Percentiles rank a stretch among this genome's conserved stretches.
phyloP scores from a whole-genome alignment of 352 stramenopile genomes.

The Lagenidium giganteum region DNA sequence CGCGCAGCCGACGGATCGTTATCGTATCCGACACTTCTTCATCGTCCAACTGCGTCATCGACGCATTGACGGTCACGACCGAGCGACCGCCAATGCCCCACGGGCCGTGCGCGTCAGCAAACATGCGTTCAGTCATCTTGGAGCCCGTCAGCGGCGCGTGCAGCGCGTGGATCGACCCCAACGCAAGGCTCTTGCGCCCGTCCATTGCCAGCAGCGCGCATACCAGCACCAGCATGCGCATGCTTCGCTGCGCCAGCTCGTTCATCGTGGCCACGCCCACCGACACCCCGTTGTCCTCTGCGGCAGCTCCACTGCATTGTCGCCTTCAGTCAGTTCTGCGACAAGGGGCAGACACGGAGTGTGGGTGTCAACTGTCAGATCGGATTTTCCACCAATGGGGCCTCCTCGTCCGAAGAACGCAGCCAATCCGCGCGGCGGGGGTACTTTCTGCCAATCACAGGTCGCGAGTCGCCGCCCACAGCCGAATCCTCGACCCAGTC shows the following conservation, averaged over 20 bases:
- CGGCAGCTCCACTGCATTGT: constrained; percentile 1
- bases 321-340: no score
- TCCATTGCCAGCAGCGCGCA: constrained; percentile 20
- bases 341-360: no score
- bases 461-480: no score
- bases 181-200: constrained; percentile 20
- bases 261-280: no score
- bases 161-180: constrained; percentile 56
- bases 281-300: no score
- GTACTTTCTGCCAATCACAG: constrained; percentile 10
- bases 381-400: constrained; percentile 20
- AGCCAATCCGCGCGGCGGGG: no score
- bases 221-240: constrained; percentile 9
- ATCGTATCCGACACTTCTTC: constrained; percentile 63
- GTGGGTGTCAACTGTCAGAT: no score
- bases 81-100: constrained; percentile 42
- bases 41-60: constrained; percentile 36
- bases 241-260: no score
- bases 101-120: constrained; percentile 53
- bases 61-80: constrained; percentile 41
- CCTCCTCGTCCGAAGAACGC: no score
- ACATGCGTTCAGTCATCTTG: constrained; percentile 77
- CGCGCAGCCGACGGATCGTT: constrained; percentile 53
- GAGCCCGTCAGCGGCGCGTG: constrained; percentile 48
- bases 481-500: no score